Base-by-base conservation (phyloP, 768 basidiomycete genomes). In the Steccherinum ochraceum region DNA sequence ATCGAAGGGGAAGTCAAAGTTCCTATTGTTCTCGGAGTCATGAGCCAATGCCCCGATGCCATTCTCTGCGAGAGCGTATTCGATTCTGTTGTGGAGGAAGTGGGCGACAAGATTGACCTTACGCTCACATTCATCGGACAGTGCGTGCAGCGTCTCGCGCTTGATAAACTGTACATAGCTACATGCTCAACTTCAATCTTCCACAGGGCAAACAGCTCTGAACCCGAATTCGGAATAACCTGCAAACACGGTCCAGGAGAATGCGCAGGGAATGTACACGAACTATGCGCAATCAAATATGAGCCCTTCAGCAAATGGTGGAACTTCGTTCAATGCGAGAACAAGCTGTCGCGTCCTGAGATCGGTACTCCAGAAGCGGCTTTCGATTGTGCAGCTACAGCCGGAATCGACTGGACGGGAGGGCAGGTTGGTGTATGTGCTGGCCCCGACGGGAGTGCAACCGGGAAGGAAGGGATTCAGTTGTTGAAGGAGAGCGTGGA, bases 181-280 rank as follows among this genome's bases (percentile, higher is more conserved):
- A 18, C 45, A 47, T 48, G 42, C 24, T 4, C 39, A 46, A 26
- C 57, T n/a, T n/a, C n/a, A n/a, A n/a, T n/a, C n/a, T n/a, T n/a
- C n/a, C n/a, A n/a, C n/a, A 91, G 89, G 50, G 60, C 80, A 23
- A 80, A 91, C 62, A 52, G 72, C n/a, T 75, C 78, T 4, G 83
- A 87, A 23, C 68, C 78, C n/a, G 71, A 72, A 45, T 90, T 84
- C 61, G 92, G 92, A n/a, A 79, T 87, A 24, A 77, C 69, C 26
- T 96, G 93, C 68, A 76, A 76, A 73, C 93, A 95, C 61, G 93
- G 92, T 16, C 69, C 70, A 3, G 66, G 76, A 48, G 93, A 97
- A 67, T 96, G 93, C 60, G 80, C 80, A 12, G 93, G 89, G 40
- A 93, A 95, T 69, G 80, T 92, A 16, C 88, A 96, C 52, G 84